phyloP scores from a whole-genome alignment of 2,329 filamentous ascomycete species.

The Penicillium aurantiogriseum region DNA sequence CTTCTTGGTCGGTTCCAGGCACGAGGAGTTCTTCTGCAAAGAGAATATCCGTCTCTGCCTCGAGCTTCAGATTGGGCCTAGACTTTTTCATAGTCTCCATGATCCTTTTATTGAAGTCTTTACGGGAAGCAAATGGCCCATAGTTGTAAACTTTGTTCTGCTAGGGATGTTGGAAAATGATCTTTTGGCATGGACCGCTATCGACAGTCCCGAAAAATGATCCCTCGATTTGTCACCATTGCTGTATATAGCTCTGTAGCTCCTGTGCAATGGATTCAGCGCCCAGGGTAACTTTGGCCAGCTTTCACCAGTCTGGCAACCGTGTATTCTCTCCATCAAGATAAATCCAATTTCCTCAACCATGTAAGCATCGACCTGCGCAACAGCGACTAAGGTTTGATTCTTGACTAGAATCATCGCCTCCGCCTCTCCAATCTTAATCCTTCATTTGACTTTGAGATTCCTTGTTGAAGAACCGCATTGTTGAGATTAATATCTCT shows the following conservation, averaged over 20 bases:
- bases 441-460: background rate
- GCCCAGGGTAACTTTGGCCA: background rate
- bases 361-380: background rate
- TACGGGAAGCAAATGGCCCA: background rate
- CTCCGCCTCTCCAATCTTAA: background rate
- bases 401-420: background rate
- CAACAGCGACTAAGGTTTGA: background rate
- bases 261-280: background rate
- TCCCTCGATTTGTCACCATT: background rate
- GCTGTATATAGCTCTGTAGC: background rate
- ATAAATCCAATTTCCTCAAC: background rate
- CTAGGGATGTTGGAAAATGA: background rate
- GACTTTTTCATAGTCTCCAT: background rate
- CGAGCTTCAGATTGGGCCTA: background rate
- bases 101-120: background rate
- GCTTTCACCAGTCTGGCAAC: background rate
- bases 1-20: background rate
- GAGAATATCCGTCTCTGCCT: background rate
- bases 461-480: no score
- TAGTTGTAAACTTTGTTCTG: background rate
- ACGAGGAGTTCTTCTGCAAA: background rate
- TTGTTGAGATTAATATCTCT: no score
- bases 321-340: background rate
- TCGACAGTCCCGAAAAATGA: background rate
- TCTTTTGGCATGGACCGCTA: background rate